Base-by-base conservation (phyloP, 768 basidiomycete genomes). In the Omphalotus guepiniiformis region DNA sequence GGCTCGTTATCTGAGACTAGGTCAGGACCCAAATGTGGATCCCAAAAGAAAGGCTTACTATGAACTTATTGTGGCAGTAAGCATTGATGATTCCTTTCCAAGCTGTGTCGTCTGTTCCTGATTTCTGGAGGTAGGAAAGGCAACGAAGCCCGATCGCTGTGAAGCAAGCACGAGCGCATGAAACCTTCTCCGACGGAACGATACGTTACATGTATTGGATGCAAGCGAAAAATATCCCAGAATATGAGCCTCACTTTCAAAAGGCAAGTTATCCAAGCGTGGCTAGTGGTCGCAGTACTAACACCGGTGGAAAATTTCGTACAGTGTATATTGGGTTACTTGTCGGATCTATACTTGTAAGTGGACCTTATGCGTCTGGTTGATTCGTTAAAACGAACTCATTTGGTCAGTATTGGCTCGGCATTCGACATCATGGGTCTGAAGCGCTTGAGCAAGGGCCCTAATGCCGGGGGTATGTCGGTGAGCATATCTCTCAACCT, bases 291-390 rank as follows among this genome's bases (percentile, higher is more conserved):
- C 6, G 36, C 25, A 18, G 48, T 23, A 36, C 36, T 37, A n/a
- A n/a, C n/a, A n/a, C n/a, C 15, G 27, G 36, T 4, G 12, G 40
- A n/a, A 28, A 44, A n/a, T 22, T 18, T 39, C 34, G 12, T 39
- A 3, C 46, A 88, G 87, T 88, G 85, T 58, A 89, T 91, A 43
- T 65, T 92, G 43, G 77, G 80, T 18, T 93, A 90, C 55, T 70
- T 89, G 37, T 90, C 88, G 4, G 89, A 93, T 61, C 59, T 87
- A 18, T 72, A 82, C 54, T 85, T 93, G 90, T 90, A 61, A 35
- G 84, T 67, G 34, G 29, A 23, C 5, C 26, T 9, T 32, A 25
- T 30, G 8, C 19, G 16, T 11, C 22, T 13, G 25, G 22, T 16
- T 19, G 7, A 38, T 11, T 39, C 29, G 16, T 32, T 40, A 28